Evolutionary conservation across 345 rosid species (phyloP), one percentile per base, ranked within the genome.

Genomic region (Salix exigua): DNA sequence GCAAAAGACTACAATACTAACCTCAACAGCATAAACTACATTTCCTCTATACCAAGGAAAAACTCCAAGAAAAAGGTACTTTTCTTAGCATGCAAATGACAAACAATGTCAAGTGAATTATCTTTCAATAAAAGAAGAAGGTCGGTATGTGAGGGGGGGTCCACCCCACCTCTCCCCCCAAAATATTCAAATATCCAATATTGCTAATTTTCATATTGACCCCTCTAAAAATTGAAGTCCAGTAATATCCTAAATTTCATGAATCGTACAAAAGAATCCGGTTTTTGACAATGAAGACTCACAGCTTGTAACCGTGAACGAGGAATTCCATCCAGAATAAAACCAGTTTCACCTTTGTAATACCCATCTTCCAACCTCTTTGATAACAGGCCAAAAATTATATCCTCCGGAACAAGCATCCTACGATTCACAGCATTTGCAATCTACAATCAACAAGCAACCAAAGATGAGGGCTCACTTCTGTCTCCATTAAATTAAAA

Each of bases 261-360:
- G 53, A 48, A 48, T 48, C 53, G 16, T 13, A 4, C 7, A 62
- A 35, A 33, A 35, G 61, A 18, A 76, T 76, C 48, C 60, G 51
- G 2, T 37, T 17, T 11, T 46, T 53, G 9, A 19, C 18, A 40
- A 60, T 4, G 66, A 31, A 51, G n/a, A 75, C 82, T 78, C 66
- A 74, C 84, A 4, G 97, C 98, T 80, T 96, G 99, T 46, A 79
- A n/a, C 77, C 83, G 83, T 10, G 93, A 86, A 28, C 94, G 91
- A 70, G 97, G 99, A 82, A 96, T 85, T 14, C 99, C 98, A 75
- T 96, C 97, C 9, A 96, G 92, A 83, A 96, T 91, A 85, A 96
- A 96, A 38, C 99, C 98, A 19, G 85, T 88, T 86, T 96, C 98
- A 19, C 99, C 99, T 38, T 72, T 86, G 51, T 60, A 75, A 79